These are phyloP conservation scores for Besnoitia besnoiti DNA, from an alignment of 169 alveolate genomes.

Conservation along the genomic window DNA sequence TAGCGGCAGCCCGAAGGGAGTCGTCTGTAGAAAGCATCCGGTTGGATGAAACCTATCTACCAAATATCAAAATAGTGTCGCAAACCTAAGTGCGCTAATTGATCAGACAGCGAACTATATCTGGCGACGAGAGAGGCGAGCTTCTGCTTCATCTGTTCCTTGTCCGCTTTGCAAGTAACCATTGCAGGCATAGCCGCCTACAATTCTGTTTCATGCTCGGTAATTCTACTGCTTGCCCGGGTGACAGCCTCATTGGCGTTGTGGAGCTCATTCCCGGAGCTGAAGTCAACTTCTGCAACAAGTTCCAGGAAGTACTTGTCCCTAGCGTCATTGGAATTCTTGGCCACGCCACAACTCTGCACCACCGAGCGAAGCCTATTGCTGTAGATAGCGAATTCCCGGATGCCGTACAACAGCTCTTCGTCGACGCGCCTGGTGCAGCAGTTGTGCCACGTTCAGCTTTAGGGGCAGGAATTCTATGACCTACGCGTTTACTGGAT, in stretches of 20 bases:
- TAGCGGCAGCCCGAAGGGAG: constrained; percentile 29
- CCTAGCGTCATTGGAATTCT: constrained; percentile 86
- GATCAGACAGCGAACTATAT: background rate
- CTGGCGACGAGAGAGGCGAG: background rate
- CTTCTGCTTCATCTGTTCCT: constrained; percentile 32
- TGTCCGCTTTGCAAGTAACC: constrained; percentile 64
- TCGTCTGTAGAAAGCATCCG: background rate
- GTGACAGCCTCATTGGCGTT: constrained; percentile 56
- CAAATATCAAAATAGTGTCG: background rate
- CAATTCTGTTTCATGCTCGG: constrained; percentile 53
- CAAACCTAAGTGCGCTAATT: background rate
- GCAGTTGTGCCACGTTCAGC: background rate
- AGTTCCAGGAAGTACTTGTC: constrained; percentile 88
- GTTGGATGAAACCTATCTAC: background rate
- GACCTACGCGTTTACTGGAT: constrained; percentile 78
- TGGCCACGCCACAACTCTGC: constrained; percentile 85
- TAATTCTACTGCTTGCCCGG: constrained; percentile 49
- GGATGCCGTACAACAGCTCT: constrained; percentile 82
- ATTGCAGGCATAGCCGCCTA: constrained; percentile 62
- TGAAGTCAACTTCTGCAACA: constrained; percentile 83
- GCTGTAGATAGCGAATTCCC: constrained; percentile 79
- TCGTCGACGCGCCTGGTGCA: constrained; percentile 39
- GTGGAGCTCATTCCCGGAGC: constrained; percentile 75
- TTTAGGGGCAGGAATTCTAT: background rate
- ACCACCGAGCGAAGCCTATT: constrained; percentile 88